Evolutionary conservation across 345 rosid species (phyloP).

Genomic region (Nasturtium officinale): DNA sequence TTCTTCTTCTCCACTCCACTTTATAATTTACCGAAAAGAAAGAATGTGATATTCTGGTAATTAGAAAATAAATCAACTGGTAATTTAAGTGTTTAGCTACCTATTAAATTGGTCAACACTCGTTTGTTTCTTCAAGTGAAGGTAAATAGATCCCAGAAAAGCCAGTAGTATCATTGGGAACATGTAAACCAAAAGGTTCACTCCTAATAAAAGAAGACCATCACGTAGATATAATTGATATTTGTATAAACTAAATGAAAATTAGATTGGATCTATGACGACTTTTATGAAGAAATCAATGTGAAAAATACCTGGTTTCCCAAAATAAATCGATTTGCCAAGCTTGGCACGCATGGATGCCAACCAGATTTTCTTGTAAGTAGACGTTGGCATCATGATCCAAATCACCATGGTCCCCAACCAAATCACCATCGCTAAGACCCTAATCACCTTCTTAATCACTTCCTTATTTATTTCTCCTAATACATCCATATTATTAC

Average conservation of each 20-base stretch:
- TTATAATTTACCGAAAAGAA: slow-evolving; percentile 5
- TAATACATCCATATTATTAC: slow-evolving; percentile 8
- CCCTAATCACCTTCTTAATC: slow-evolving; percentile 42
- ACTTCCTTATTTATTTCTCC: not conserved
- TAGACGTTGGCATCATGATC: slow-evolving; percentile 61
- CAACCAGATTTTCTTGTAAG: slow-evolving; percentile 49
- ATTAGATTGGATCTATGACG: not conserved
- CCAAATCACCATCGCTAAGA: slow-evolving; percentile 40
- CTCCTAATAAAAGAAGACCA: slow-evolving; percentile 44
- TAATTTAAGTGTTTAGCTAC: not conserved
- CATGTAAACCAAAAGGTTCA: slow-evolving; percentile 47
- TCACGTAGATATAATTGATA: not conserved
- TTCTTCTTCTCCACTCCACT: slow-evolving; percentile 14
- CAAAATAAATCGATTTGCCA: slow-evolving; percentile 50
- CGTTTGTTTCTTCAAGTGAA: slow-evolving; percentile 44
- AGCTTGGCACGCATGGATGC: slow-evolving; percentile 39
- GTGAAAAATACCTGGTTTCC: slow-evolving; percentile 53
- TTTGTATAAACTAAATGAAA: not conserved
- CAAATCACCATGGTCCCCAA: too few relatives aligned
- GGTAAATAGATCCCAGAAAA: slow-evolving; percentile 50
- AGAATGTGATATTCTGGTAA: not conserved
- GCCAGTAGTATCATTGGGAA: slow-evolving; percentile 65
- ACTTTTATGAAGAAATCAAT: not conserved
- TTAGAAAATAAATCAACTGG: not conserved
- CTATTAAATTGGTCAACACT: slow-evolving; percentile 13